Percentiles rank a stretch among this genome's conserved stretches.
Conservation (phyloP, 2,329 filamentous ascomycete species). For the Exutisphaerella laricina region DNA sequence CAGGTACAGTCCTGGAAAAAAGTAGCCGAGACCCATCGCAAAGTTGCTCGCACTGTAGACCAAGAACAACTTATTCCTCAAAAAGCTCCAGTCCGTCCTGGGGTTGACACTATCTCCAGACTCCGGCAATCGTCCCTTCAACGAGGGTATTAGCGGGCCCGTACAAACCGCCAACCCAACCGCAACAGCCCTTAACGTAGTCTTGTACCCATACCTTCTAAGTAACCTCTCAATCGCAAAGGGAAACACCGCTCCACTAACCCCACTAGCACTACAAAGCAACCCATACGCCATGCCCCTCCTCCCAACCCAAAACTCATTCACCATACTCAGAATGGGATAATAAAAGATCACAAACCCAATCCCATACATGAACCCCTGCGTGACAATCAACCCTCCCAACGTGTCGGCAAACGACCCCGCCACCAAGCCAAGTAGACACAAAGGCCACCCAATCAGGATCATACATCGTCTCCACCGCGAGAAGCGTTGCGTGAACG, state of each 20-base stretch:
- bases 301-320: slow-evolving; percentile 27
- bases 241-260: slow-evolving; percentile 25
- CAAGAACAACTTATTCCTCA: slow-evolving; percentile 29
- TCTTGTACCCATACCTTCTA: slow-evolving; percentile 23
- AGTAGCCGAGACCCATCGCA: slow-evolving; percentile 37
- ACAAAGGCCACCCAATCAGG: slow-evolving; percentile 40
- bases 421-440: slow-evolving; percentile 21
- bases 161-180: slow-evolving; percentile 27
- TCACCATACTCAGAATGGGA: slow-evolving; percentile 28
- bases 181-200: slow-evolving; percentile 23
- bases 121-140: slow-evolving; percentile 33
- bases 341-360: slow-evolving; percentile 49
- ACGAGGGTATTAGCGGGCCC: slow-evolving; percentile 31
- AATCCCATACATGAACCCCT: slow-evolving; percentile 54
- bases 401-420: slow-evolving; percentile 47
- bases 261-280: slow-evolving; percentile 22
- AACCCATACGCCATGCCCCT: slow-evolving; percentile 28
- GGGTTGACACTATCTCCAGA: slow-evolving; percentile 15
- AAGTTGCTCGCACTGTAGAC: slow-evolving; percentile 34
- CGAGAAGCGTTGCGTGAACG: slow-evolving; percentile 37
- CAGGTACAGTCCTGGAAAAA: slow-evolving; percentile 37
- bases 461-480: slow-evolving; percentile 41
- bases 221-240: slow-evolving; percentile 20
- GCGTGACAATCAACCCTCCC: slow-evolving; percentile 52
- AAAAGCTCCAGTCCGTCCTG: slow-evolving; percentile 31